Conservation (phyloP, 345 rosid species). For the Populus pruinosa region DNA sequence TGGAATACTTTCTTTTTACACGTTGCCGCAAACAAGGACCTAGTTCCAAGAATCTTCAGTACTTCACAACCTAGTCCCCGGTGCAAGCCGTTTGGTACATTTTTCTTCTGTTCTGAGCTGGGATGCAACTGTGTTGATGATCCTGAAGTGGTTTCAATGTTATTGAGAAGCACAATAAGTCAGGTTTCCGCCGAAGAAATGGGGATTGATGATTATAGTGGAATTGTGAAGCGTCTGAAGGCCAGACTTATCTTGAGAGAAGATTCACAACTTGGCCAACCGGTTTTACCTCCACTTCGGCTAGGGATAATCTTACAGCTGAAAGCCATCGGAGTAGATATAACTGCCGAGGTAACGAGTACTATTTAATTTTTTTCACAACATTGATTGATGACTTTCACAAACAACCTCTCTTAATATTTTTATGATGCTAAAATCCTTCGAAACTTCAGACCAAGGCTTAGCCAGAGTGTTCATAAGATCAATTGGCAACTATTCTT, state of each 20-base stretch:
- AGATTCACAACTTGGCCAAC: conserved; percentile 1
- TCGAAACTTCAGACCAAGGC: background rate
- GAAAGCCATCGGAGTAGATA: conserved; percentile 29
- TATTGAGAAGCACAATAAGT: conserved; percentile 13
- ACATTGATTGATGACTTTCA: background rate
- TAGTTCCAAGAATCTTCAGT: conserved; percentile 27
- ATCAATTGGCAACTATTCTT: background rate
- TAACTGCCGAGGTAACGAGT: conserved; percentile 25
- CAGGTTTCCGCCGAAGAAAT: conserved; percentile 12
- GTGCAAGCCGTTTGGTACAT: conserved; percentile 58
- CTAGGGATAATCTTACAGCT: conserved; percentile 28
- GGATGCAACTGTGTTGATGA: conserved; percentile 48
- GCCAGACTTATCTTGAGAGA: conserved; percentile 12
- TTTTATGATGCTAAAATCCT: background rate
- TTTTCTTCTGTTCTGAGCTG: conserved; percentile 36
- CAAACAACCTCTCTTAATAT: background rate
- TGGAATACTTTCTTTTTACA: conserved; percentile 59
- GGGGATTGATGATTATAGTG: conserved; percentile 17
- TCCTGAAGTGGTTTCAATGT: conserved; percentile 31
- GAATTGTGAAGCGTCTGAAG: conserved; percentile 9
- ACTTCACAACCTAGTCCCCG: background rate
- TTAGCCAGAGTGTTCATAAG: background rate
- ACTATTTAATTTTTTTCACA: background rate
- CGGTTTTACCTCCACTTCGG: background rate
- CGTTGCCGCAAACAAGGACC: conserved; percentile 39